Evolutionary conservation across 2,329 filamentous ascomycete genomes (phyloP).

Genomic region (Hypoxylon sp.): DNA sequence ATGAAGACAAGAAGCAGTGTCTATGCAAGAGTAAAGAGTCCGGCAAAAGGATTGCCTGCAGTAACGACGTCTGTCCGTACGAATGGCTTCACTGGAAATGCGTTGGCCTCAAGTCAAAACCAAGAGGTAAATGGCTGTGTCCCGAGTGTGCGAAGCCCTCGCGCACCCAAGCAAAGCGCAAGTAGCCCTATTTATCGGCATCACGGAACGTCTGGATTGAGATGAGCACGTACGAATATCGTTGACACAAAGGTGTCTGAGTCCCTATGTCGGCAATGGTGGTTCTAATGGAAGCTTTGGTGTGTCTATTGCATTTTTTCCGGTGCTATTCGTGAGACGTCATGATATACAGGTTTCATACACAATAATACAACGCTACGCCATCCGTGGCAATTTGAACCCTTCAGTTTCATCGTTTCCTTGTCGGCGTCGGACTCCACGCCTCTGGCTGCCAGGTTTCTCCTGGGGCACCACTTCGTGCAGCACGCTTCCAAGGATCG

Average conservation of each 20-base stretch:
- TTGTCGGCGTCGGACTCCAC: conserved; percentile 67
- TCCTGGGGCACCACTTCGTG: conserved; percentile 66
- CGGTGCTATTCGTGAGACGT: conserved; percentile 23
- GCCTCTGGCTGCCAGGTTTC: conserved; percentile 77
- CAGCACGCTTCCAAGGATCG: conserved; percentile 73
- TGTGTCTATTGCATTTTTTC: conserved; percentile 25
- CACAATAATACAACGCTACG: conserved; percentile 34
- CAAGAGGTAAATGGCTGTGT: conserved; percentile 41
- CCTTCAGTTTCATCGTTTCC: conserved; percentile 54
- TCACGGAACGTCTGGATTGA: conserved; percentile 8
- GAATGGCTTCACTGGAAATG: conserved; percentile 45
- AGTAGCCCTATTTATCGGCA: conserved; percentile 5
- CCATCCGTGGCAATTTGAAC: background rate
- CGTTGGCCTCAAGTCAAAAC: conserved; percentile 39
- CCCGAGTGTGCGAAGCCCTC: conserved; percentile 31
- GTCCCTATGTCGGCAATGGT: background rate
- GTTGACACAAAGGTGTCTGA: background rate
- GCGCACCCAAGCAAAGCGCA: conserved; percentile 16
- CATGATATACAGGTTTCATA: conserved; percentile 37
- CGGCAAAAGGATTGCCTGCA: conserved; percentile 40
- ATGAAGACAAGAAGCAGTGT: conserved; percentile 31
- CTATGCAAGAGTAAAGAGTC: conserved; percentile 27
- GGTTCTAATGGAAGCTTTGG: conserved; percentile 7
- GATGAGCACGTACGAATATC: background rate
- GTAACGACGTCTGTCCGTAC: conserved; percentile 34